Conservation (phyloP, 2,329 filamentous ascomycete genomes). For the Pseudopyricularia cyperi region DNA sequence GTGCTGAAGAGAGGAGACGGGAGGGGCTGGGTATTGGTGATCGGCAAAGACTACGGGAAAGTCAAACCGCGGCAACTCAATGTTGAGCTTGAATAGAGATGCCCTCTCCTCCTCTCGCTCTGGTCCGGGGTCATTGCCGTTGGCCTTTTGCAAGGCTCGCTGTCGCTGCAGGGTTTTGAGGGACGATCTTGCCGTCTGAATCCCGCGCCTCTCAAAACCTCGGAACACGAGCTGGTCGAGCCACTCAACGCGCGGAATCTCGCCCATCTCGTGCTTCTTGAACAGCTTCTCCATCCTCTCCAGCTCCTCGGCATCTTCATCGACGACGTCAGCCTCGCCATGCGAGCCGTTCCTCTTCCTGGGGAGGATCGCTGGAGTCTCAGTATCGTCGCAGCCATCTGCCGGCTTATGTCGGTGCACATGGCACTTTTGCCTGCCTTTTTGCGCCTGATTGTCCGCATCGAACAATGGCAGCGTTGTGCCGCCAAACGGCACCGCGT, state of each 20-base stretch:
- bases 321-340: constrained; percentile 35
- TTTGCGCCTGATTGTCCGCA: constrained; percentile 77
- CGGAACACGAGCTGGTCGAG: constrained; percentile 90
- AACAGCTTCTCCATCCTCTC: constrained; percentile 81
- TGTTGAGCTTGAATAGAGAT: constrained; percentile 65
- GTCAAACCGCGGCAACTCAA: constrained; percentile 90
- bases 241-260: constrained; percentile 89
- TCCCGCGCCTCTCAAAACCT: constrained; percentile 65
- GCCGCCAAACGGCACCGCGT: constrained; percentile 84
- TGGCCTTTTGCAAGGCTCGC: constrained; percentile 16
- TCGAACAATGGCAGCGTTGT: constrained; percentile 92
- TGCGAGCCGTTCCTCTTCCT: constrained; percentile 33
- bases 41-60: constrained; percentile 93
- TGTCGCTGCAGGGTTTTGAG: constrained; percentile 43
- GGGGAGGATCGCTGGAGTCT: constrained; percentile 58
- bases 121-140: constrained; percentile 17
- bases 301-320: constrained; percentile 69
- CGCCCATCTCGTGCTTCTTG: constrained; percentile 97
- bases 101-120: constrained; percentile 25
- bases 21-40: constrained; percentile 77
- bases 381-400: constrained; percentile 70
- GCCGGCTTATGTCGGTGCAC: constrained; percentile 72
- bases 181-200: constrained; percentile 50
- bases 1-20: constrained; percentile 62
- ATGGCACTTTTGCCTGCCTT: constrained; percentile 83